Percentiles rank a stretch among this genome's conserved stretches.
These are phyloP conservation scores for Colletotrichum endophyticum DNA, from an alignment of 2,329 filamentous ascomycete species.

Conservation along the genomic window DNA sequence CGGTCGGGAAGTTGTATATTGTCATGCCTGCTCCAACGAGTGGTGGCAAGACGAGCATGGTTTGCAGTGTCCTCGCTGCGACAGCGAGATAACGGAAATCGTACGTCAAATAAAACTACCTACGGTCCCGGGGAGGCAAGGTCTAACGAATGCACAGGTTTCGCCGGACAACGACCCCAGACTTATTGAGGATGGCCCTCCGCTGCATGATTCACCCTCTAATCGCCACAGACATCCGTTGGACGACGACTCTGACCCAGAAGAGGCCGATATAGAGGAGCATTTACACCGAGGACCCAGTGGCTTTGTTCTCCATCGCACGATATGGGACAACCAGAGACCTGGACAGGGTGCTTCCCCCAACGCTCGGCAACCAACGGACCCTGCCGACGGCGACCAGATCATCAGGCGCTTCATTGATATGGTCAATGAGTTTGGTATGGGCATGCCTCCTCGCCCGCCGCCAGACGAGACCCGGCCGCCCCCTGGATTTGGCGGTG, in stretches of 20 bases:
- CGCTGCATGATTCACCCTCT: constrained; percentile 9
- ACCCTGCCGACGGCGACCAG: constrained; percentile 35
- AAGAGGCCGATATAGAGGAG: constrained; percentile 64
- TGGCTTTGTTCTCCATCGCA: constrained; percentile 45
- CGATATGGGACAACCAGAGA: constrained; percentile 28
- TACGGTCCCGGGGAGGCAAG: background rate
- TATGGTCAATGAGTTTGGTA: constrained; percentile 45
- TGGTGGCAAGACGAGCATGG: constrained; percentile 77
- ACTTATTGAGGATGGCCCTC: constrained; percentile 31
- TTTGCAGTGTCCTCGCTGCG: constrained; percentile 78
- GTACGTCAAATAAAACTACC: constrained; percentile 56
- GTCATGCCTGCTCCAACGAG: constrained; percentile 80
- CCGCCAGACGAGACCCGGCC: constrained; percentile 15
- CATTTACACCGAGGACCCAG: constrained; percentile 43
- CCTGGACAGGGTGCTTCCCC: background rate
- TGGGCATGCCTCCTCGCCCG: constrained; percentile 8
- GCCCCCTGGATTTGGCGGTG: constrained; percentile 19
- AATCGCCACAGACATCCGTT: constrained; percentile 24
- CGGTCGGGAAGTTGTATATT: constrained; percentile 78
- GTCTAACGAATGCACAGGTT: constrained; percentile 46
- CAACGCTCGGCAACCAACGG: constrained; percentile 6
- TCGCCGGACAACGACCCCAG: constrained; percentile 68
- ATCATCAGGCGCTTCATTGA: constrained; percentile 48
- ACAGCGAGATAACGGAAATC: constrained; percentile 83
- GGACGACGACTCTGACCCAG: constrained; percentile 58